phyloP scores from a whole-genome alignment of 2,329 filamentous ascomycete species.

The Zasmidium citrigriseum region DNA sequence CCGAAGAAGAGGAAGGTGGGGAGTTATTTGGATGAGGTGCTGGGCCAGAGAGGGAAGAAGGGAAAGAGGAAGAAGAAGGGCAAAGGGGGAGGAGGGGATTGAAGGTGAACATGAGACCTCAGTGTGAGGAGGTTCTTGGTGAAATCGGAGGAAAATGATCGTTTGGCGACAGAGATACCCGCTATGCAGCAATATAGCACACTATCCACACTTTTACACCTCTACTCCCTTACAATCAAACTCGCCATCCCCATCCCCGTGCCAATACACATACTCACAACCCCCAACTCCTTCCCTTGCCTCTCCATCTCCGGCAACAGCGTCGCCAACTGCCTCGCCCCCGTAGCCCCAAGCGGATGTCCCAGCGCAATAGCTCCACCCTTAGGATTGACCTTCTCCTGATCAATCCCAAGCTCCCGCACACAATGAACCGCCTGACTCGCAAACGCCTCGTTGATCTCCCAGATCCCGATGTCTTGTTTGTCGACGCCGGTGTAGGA shows the following conservation, averaged over 20 bases:
- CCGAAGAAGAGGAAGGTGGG: slow-evolving; percentile 25
- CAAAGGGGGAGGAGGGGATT: neutral
- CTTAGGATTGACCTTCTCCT: slow-evolving; percentile 80
- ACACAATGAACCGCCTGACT: slow-evolving; percentile 70
- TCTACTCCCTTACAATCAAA: slow-evolving; percentile 51
- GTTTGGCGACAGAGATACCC: slow-evolving; percentile 5
- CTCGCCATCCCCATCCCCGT: slow-evolving; percentile 56
- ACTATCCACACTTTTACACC: neutral
- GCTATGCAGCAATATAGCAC: neutral
- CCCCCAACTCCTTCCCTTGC: slow-evolving; percentile 71
- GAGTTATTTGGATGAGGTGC: slow-evolving; percentile 56
- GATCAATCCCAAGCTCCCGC: slow-evolving; percentile 67
- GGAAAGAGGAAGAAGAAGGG: slow-evolving; percentile 48
- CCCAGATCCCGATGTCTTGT: slow-evolving; percentile 79
- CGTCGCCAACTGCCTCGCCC: slow-evolving; percentile 76
- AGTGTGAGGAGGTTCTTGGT: neutral
- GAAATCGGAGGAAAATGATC: too few relatives aligned
- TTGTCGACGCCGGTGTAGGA: slow-evolving; percentile 64
- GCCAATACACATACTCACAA: slow-evolving; percentile 81
- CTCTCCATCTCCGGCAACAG: slow-evolving; percentile 69
- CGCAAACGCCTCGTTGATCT: slow-evolving; percentile 84
- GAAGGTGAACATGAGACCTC: too few relatives aligned
- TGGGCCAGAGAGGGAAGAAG: slow-evolving; percentile 51
- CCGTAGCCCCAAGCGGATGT: slow-evolving; percentile 87
- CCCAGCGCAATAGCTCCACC: slow-evolving; percentile 94